Base-by-base conservation (phyloP, 2,329 filamentous ascomycete species). In the Ophiocordyceps robertsii region DNA sequence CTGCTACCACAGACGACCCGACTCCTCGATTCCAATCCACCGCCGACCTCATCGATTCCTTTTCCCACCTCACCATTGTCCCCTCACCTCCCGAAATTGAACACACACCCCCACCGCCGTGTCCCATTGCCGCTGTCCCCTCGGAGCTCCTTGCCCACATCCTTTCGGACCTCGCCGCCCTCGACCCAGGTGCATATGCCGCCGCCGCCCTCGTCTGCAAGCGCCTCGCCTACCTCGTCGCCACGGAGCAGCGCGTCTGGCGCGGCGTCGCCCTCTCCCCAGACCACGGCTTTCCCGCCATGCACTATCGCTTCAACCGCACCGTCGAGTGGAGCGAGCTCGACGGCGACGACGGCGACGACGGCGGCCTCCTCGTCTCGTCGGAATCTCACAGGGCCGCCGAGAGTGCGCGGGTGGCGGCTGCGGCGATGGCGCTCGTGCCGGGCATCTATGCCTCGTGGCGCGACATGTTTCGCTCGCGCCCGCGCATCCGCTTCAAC, bases 401-500 rank as follows among this genome's bases (percentile, higher is more conserved):
- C 33, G 33, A 36, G 16, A 36, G n/a, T 14, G 33, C 33, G 17
- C 33, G n/a, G 3, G 54, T 56, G 7, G 72, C 70, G 0, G 49
- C 59, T 16, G 72, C 70, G 0, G 49, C 59, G 16, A 56, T 9
- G 24, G 24, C 63, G 3, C 61, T 76, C 29, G 58, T 69, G 19
- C 38, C 61, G 62, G 2, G 56, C 57, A 4, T 53, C 0, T 80
- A 78, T 53, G 55, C 62, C 3, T 62, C 73, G 2, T 82, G 77
- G 75, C 66, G 74, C 53, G 62, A 67, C 42, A 85, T 95, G 67
- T 94, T 95, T 66, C 84, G 83, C 33, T 68, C 70, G 6, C 82
- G 88, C 13, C 90, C 92, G 3, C 81, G 92, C 37, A 73, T 96
- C 46, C 85, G 92, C 44, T 98, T 94, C 69, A 92, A 92, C 54